Conservation (phyloP, 2,329 filamentous ascomycete species). For the Cordyceps javanica region DNA sequence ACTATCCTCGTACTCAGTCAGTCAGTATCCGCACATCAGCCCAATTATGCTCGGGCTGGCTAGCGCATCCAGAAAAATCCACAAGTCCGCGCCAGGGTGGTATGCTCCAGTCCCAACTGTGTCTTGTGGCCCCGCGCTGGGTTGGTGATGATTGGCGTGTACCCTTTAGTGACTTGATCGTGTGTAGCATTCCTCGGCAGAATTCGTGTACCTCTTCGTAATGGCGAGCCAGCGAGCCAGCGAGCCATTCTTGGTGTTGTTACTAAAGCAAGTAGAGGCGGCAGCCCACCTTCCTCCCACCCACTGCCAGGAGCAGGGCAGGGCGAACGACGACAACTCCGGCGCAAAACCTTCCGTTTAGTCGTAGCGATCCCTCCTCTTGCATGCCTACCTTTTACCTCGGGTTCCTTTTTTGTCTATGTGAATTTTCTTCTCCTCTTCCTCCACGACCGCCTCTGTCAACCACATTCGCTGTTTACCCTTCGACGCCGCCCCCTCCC, state of each 20-base stretch:
- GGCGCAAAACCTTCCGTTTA: background rate
- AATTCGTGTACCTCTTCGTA: background rate
- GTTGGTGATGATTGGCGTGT: background rate
- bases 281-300: background rate
- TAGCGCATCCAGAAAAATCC: background rate
- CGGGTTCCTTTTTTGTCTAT: background rate
- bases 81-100: background rate
- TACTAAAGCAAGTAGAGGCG: background rate
- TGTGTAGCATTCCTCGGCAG: background rate
- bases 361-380: background rate
- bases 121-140: background rate
- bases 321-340: background rate
- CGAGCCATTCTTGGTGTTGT: background rate
- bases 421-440: background rate
- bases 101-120: background rate
- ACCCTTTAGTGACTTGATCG: background rate
- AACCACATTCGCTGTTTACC: background rate
- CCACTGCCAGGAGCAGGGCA: background rate
- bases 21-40: background rate
- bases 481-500: background rate
- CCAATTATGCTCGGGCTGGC: background rate
- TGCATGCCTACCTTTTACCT: background rate
- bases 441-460: background rate
- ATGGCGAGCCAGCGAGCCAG: too few species aligned
- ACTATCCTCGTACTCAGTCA: background rate